Base-by-base conservation (phyloP, 108 stramenopile genomes). In the Conticribra weissflogii region DNA sequence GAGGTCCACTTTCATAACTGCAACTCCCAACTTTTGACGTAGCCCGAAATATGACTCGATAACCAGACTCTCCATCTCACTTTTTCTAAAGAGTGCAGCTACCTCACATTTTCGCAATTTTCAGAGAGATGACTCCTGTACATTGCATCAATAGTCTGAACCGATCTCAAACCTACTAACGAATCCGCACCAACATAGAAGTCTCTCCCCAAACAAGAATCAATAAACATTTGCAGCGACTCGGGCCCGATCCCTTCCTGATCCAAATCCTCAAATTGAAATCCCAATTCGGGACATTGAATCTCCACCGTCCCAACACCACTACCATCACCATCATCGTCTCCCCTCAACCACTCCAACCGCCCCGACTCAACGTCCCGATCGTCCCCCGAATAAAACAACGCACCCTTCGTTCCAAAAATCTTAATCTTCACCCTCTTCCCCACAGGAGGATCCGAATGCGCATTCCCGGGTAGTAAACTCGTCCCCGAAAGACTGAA, bases 131-230 rank as follows among this genome's bases (percentile, higher is more conserved):
- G 48, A 36, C 81, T 82, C 32, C 81, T 64, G 55, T 88, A 88
- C 83, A 88, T 86, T 15, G 88, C 88, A 47, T 88, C 88, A 36
- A 88, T 61, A 28, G 72, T 83, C 64, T 85, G 84, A 29, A 85
- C 79, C 7, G 79, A 71, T 34, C 72, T 54, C 32, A 88, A 50
- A 0, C 88, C 88, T 34, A 82, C 82, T 15, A 83, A 22, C 50
- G 71, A 56, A 52, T 73, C 82, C 3, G 88, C 88, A 15, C 85
- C 85, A 41, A 72, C 75, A 49, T 83, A 59, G 29, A 66, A 70
- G 34, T 65, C 51, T 22, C 69, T 48, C 23, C 83, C 85, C 48
- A 74, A 58, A 59, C 89, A 90, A 3, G 76, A 78, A 45, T 85
- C 70, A 1, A 90, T 59, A 54, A 87, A 90, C 36, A 67, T 61